These are phyloP conservation scores for maize (Zea mays) DNA, from an alignment of 176 grass and related monocot genomes.

Conservation along the genomic window DNA sequence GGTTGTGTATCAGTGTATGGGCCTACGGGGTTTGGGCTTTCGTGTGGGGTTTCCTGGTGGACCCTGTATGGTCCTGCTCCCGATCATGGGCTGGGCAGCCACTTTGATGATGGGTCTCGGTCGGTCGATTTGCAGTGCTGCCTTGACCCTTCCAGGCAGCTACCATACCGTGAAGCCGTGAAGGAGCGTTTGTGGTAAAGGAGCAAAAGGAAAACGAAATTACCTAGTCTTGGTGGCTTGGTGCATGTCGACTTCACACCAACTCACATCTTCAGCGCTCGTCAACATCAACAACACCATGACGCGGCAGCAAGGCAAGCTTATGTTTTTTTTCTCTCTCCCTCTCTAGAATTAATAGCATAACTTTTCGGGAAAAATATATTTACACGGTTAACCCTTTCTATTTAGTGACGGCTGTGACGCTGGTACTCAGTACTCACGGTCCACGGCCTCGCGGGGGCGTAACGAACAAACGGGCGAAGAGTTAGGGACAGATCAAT, in stretches of 20 bases:
- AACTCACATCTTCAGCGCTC: neutral
- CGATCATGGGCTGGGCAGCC: neutral
- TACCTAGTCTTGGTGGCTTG: neutral
- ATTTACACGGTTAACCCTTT: neutral
- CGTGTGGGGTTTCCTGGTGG: neutral
- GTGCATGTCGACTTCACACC: neutral
- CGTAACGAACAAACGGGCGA: neutral
- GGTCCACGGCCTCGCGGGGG: no score
- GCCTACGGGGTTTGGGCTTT: neutral
- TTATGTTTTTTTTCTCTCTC: neutral
- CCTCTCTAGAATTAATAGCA: neutral
- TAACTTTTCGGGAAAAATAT: neutral
- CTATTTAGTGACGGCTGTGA: neutral
- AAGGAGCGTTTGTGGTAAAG: neutral
- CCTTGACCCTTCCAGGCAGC: neutral
- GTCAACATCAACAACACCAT: neutral
- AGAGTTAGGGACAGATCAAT: neutral
- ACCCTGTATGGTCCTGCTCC: neutral
- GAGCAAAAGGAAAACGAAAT: neutral
- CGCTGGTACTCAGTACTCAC: neutral
- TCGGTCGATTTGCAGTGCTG: neutral
- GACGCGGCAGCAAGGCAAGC: neutral
- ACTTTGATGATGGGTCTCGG: neutral
- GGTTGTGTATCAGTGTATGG: neutral
- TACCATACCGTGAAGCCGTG: neutral